Evolutionary conservation across 805 yeast species (phyloP), one percentile per base, ranked within the genome.

Genomic region (Schizosaccharomyces cryophilus): DNA sequence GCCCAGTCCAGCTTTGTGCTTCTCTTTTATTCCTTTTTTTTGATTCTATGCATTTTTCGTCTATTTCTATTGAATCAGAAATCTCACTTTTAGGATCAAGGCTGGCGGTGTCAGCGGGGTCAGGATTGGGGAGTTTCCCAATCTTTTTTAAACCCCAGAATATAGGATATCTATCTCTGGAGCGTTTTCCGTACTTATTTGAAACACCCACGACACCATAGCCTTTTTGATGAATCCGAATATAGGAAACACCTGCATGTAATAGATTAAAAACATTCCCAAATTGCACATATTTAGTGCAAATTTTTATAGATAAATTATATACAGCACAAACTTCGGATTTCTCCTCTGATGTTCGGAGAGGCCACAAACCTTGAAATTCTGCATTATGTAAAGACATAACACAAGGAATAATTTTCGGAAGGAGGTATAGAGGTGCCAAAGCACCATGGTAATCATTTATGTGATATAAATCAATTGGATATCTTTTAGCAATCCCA

Each of bases 331-430:
- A 56, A 5, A 56, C 60, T 31, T 56, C 60, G 29, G 21, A 19
- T 40, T 56, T 56, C n/a, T 56, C 60, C 17, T 30, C 60, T 40
- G 21, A 24, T 9, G 47, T 56, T 15, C 60, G 42, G 19, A 56
- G 42, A n/a, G 60, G 60, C 60, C 60, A 56, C n/a, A 56, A 24
- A 29, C 60, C 60, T 19, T 56, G 60, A 26, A 56, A 56, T 56
- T 56, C 60, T 9, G 60, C 60, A 31, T 56, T 56, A 40, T 56
- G 60, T 19, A 56, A 26, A 17, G 60, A 56, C 42, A 56, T 17
- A 30, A 35, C 60, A 40, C 60, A 56, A 31, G 60, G 60, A 56
- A 56, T 56, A 21, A 56, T 40, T 9, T 9, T 21, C n/a, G 60
- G 60, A 19, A 56, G 60, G 3, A 56, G 60, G 26, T 56, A 56